Percentiles rank a stretch among this genome's conserved stretches.
phyloP scores from a whole-genome alignment of 1,284 basidiomycete genomes.

The Phlebopus sp. region DNA sequence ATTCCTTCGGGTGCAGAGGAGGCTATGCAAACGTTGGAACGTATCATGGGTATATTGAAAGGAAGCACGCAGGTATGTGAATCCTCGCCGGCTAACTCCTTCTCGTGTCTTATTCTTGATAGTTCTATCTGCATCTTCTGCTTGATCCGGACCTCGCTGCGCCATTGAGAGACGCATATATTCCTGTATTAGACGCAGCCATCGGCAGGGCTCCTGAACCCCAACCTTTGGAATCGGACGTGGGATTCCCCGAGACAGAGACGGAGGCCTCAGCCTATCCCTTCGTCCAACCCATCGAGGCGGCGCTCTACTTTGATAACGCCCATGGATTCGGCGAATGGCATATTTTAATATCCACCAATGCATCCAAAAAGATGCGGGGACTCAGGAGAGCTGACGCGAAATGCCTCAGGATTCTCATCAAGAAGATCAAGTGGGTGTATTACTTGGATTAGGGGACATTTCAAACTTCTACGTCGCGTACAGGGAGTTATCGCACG shows the following conservation, averaged over 20 bases:
- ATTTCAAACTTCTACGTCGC: neutral
- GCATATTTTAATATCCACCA: conserved; percentile 46
- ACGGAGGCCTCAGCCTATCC: conserved; percentile 35
- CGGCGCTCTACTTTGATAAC: conserved; percentile 49
- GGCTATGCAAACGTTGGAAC: conserved; percentile 15
- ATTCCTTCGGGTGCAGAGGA: conserved; percentile 28
- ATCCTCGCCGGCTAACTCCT: neutral
- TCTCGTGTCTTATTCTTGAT: neutral
- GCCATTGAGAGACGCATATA: conserved; percentile 14
- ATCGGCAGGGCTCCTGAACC: neutral
- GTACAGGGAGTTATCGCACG: conserved; percentile 54
- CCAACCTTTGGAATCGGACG: neutral
- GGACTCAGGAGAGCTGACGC: conserved; percentile 38
- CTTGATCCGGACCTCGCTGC: conserved; percentile 15
- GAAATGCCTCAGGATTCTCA: conserved; percentile 44
- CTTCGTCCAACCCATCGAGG: conserved; percentile 47
- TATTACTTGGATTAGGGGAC: neutral
- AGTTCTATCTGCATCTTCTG: conserved; percentile 28
- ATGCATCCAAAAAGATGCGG: conserved; percentile 44
- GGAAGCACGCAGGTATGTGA: conserved; percentile 30
- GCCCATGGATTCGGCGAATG: conserved; percentile 53
- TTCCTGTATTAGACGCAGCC: neutral
- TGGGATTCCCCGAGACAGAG: neutral
- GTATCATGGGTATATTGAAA: conserved; percentile 26
- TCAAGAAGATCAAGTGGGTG: conserved; percentile 58